A percentile compares a stretch with the other conserved stretches of the same genome.
Evolutionary conservation across 164 flowering plant species (phyloP).

Genomic region (Kingdonia uniflora): DNA sequence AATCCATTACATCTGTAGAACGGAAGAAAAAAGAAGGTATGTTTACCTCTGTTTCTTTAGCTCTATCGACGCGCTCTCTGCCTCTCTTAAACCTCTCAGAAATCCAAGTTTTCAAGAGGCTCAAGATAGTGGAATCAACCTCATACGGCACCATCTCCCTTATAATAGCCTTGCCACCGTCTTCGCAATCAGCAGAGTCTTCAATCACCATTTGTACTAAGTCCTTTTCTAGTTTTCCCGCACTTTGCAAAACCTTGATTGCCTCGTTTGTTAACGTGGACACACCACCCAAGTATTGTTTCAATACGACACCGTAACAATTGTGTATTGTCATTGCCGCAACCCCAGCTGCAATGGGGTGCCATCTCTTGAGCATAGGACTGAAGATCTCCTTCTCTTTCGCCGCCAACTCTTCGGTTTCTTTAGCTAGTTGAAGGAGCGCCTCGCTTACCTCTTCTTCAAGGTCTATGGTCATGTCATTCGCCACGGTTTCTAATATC

Average conservation of each 20-base stretch:
- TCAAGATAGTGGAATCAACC: slow-evolving; percentile 49
- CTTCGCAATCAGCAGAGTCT: slow-evolving; percentile 69
- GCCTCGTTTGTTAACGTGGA: slow-evolving; percentile 35
- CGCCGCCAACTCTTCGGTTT: slow-evolving; percentile 55
- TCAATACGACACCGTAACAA: slow-evolving; percentile 66
- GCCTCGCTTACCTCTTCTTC: slow-evolving; percentile 36
- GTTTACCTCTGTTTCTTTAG: slow-evolving; percentile 78
- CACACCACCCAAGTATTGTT: slow-evolving; percentile 47
- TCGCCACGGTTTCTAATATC: slow-evolving; percentile 37
- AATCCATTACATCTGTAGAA: not conserved
- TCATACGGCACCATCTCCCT: slow-evolving; percentile 84
- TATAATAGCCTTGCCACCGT: slow-evolving; percentile 68
- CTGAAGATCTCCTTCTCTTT: slow-evolving; percentile 74
- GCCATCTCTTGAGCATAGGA: slow-evolving; percentile 71
- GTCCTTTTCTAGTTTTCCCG: slow-evolving; percentile 72
- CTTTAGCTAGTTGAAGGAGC: slow-evolving; percentile 45
- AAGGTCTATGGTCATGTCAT: slow-evolving; percentile 13
- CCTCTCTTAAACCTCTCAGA: slow-evolving; percentile 41
- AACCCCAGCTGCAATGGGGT: slow-evolving; percentile 58
- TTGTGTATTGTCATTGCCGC: slow-evolving; percentile 76
- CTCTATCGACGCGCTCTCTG: slow-evolving; percentile 38
- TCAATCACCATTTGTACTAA: slow-evolving; percentile 86
- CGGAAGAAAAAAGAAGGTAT: no score
- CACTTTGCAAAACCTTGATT: slow-evolving; percentile 51
- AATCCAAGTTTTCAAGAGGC: slow-evolving; percentile 55